phyloP scores from a whole-genome alignment of 78 protist genomes.

The Guillardia theta region DNA sequence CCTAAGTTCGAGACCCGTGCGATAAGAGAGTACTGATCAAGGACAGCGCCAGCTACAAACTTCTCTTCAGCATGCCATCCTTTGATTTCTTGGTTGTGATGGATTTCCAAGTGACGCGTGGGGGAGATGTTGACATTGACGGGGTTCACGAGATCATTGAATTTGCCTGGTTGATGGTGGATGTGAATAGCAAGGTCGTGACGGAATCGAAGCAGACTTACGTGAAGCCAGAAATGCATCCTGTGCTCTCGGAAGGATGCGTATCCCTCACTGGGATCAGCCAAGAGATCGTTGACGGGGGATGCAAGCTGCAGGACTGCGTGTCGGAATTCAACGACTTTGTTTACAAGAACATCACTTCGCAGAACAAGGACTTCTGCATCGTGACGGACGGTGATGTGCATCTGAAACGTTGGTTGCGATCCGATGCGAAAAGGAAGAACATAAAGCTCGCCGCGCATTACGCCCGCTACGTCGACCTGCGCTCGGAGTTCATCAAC shows the following conservation, averaged over 20 bases:
- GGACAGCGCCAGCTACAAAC: no score
- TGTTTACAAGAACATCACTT: background rate
- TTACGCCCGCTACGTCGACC: background rate
- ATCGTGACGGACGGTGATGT: background rate
- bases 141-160: background rate
- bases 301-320: background rate
- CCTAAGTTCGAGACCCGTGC: no score
- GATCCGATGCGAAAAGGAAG: background rate
- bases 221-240: background rate
- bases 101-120: background rate
- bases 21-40: no score
- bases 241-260: background rate
- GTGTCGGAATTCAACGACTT: background rate
- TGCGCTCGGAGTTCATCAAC: background rate
- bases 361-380: conserved; percentile 26
- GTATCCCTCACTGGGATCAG: background rate
- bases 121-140: background rate
- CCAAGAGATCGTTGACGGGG: background rate
- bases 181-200: background rate
- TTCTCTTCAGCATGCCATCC: no score
- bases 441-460: background rate
- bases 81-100: background rate
- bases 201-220: background rate
- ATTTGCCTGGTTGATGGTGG: background rate
- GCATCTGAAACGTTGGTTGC: background rate